phyloP scores from a whole-genome alignment of 148 eudicot species.

The Hydrangea macrophylla region DNA sequence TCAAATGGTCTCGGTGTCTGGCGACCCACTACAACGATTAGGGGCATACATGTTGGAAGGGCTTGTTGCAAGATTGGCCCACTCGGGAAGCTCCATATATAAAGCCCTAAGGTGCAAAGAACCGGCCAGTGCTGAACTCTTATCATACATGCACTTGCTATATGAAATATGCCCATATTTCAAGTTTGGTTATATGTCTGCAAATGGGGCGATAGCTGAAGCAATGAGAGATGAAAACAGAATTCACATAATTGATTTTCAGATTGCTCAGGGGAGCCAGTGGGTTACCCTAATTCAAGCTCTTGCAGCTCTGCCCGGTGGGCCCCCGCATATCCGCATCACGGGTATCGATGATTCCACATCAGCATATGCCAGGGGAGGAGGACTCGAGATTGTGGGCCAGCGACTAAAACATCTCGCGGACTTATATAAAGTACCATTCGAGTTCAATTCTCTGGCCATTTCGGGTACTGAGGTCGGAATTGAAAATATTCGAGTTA shows the following conservation, averaged over 20 bases:
- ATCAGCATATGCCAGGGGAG: conserved; percentile 46
- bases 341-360: conserved; percentile 55
- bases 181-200: conserved; percentile 64
- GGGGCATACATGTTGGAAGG: conserved; percentile 72
- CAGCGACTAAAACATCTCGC: conserved; percentile 34
- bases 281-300: conserved; percentile 62
- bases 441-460: conserved; percentile 40
- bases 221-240: conserved; percentile 43
- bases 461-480: conserved; percentile 29
- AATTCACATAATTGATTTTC: conserved; percentile 61
- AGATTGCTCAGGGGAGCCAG: conserved; percentile 55
- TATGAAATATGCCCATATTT: conserved; percentile 58
- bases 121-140: conserved; percentile 40
- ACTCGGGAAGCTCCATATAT: conserved; percentile 53
- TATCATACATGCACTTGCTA: conserved; percentile 52
- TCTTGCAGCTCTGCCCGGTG: conserved; percentile 54
- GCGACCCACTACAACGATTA: conserved; percentile 55
- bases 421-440: conserved; percentile 36
- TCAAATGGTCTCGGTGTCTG: conserved; percentile 54
- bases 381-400: conserved; percentile 43
- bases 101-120: conserved; percentile 50
- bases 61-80: conserved; percentile 41
- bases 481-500: conserved; percentile 25
- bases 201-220: conserved; percentile 59
- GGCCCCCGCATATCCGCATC: conserved; percentile 48